Evolutionary conservation across 2,329 filamentous ascomycete species (phyloP).

Genomic region (Beauveria asiatica): DNA sequence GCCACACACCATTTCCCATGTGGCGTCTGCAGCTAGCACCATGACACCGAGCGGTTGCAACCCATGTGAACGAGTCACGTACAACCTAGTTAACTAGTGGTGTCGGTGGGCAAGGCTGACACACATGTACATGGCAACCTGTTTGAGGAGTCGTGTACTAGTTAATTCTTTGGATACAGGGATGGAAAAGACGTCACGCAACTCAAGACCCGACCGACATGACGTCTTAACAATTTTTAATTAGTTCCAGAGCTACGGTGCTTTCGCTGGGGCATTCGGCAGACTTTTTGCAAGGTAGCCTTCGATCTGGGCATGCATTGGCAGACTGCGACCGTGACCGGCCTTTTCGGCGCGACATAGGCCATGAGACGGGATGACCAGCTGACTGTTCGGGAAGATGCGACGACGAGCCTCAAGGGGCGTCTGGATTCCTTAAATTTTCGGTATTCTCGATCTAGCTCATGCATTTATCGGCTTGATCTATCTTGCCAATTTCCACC

Average conservation of each 20-base stretch:
- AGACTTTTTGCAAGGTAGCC: background rate
- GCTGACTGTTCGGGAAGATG: constrained; percentile 1
- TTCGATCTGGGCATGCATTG: background rate
- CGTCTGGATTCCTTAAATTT: background rate
- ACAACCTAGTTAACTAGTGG: background rate
- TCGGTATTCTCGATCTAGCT: background rate
- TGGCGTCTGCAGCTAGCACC: background rate
- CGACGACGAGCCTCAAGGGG: background rate
- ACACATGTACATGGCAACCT: background rate
- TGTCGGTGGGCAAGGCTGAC: background rate
- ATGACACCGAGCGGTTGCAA: background rate
- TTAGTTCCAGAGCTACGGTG: background rate
- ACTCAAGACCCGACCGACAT: background rate
- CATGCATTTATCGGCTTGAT: background rate
- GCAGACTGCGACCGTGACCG: constrained; percentile 1
- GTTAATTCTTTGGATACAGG: background rate
- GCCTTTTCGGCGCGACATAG: background rate
- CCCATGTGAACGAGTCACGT: constrained; percentile 10
- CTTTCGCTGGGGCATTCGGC: background rate
- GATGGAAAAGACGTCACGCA: background rate
- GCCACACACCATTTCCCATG: background rate
- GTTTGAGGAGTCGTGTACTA: too few relatives aligned
- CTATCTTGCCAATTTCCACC: background rate
- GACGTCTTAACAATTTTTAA: background rate
- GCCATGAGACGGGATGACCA: constrained; percentile 3